Percentiles rank a stretch among this genome's conserved stretches.
Conservation (phyloP, 352 stramenopile genomes). For the Pythium myriotylum region DNA sequence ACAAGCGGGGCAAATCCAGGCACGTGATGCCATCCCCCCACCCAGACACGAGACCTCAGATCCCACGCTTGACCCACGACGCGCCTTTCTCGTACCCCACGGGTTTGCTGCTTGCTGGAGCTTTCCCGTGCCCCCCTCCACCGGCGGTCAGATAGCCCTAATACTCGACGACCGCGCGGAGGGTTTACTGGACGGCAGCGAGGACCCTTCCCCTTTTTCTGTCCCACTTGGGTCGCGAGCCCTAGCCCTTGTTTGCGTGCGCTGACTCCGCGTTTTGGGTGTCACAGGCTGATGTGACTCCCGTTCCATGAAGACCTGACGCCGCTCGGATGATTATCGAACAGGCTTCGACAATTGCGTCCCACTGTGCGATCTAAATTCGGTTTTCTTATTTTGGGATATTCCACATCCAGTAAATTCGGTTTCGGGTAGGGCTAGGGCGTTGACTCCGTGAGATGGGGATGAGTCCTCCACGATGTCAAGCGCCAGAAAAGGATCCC, state of each 20-base stretch:
- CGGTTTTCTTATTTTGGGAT: neutral
- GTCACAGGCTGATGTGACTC: constrained; percentile 4
- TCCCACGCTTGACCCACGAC: neutral
- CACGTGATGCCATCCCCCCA: neutral
- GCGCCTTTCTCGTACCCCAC: neutral
- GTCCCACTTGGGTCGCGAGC: too few species aligned
- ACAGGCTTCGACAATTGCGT: neutral
- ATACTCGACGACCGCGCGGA: too few species aligned
- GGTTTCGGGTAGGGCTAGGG: neutral
- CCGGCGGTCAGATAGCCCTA: too few species aligned
- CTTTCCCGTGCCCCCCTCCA: too few species aligned
- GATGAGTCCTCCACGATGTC: neutral
- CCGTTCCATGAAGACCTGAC: neutral
- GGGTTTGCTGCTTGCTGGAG: too few species aligned
- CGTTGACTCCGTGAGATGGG: neutral
- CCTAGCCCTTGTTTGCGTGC: neutral
- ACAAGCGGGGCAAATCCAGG: neutral
- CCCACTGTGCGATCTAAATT: neutral
- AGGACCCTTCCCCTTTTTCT: too few species aligned
- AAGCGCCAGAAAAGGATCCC: constrained; percentile 1
- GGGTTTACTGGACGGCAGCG: too few species aligned
- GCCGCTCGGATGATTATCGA: neutral
- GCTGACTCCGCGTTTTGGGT: neutral
- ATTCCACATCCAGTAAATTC: neutral
- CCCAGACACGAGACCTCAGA: neutral